phyloP scores from a whole-genome alignment of 140 eudicot species.

The Cichorium intybus region DNA sequence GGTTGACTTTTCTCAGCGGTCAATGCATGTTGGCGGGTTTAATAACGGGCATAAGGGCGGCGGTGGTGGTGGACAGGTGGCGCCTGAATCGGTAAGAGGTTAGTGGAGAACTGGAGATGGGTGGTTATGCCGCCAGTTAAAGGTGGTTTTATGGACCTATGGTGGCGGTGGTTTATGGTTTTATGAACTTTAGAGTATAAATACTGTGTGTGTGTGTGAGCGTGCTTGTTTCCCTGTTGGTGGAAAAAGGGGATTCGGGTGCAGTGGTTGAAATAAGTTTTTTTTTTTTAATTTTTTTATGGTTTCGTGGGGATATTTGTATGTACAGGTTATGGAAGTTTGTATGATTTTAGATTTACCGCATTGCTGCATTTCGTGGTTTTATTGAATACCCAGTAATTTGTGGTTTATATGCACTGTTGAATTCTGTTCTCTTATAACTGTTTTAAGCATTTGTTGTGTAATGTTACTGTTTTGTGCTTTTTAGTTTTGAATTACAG shows the following conservation, averaged over 20 bases:
- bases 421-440: too few species aligned
- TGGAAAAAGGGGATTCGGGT: not conserved
- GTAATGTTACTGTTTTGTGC: too few species aligned
- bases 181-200: conserved; percentile 16
- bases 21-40: conserved; percentile 74
- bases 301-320: conserved; percentile 10
- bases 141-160: conserved; percentile 34
- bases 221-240: conserved; percentile 4
- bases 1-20: conserved; percentile 68
- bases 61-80: conserved; percentile 54
- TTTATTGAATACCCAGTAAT: not conserved
- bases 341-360: conserved; percentile 23
- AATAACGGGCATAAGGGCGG: conserved; percentile 58
- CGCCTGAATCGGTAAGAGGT: conserved; percentile 77
- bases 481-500: too few species aligned
- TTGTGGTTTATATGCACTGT: not conserved
- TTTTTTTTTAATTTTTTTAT: conserved; percentile 4
- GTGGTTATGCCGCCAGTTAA: conserved; percentile 12
- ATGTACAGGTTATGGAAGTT: conserved; percentile 36
- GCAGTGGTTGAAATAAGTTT: conserved; percentile 12
- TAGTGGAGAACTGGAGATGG: conserved; percentile 19
- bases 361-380: conserved; percentile 14
- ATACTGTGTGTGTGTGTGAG: conserved; percentile 25
- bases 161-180: conserved; percentile 27
- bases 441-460: too few species aligned